Base-by-base conservation (phyloP, 2,329 filamentous ascomycete species). In the Thyridium curvatum region DNA sequence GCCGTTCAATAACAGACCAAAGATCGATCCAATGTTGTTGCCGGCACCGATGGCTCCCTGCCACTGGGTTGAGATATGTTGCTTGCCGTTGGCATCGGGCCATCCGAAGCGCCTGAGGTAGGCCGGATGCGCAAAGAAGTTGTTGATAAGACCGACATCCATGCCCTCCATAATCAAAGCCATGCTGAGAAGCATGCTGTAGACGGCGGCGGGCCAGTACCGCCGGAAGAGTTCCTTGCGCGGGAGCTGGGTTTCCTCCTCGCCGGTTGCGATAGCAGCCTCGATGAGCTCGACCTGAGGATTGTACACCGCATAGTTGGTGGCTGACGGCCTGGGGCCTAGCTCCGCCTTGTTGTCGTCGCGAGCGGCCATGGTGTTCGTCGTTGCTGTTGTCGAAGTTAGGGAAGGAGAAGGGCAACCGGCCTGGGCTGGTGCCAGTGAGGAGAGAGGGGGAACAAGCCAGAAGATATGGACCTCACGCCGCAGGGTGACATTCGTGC, bases 1-100 rank as follows among this genome's bases (percentile, higher is more conserved):
- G 4, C 73, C 73, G 41, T 68, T 72, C 16, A 71, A 41, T 9
- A 71, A 53, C 3, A 70, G 59, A 1, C 72, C 73, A 3, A 75
- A 40, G 15, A 77, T 69, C 12, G 64, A 59, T 4, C 72, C 72
- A 8, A 68, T 60, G n/a, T 60, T 53, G 0, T 64, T 35, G 40
- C 43, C 44, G 43, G 48, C 50, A 16, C 57, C 56, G 1, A 77
- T 51, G 0, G 61, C 69, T 3, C 68, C 62, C 47, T 75, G 71
- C 74, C 74, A 77, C 1, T 62, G 46, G 0, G 68, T 64, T 0
- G 65, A 56, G 18, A 77, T 54, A 43, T 73, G 54, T 35, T 59
- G 61, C 8, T 46, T 47, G 15, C 52, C 52, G 17, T 48, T 34
- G 8, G 40, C 45, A 15, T 51, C 54, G 35, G 50, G 58, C 29